phyloP scores from a whole-genome alignment of 1,284 basidiomycete genomes.

The Kwoniella shivajii region DNA sequence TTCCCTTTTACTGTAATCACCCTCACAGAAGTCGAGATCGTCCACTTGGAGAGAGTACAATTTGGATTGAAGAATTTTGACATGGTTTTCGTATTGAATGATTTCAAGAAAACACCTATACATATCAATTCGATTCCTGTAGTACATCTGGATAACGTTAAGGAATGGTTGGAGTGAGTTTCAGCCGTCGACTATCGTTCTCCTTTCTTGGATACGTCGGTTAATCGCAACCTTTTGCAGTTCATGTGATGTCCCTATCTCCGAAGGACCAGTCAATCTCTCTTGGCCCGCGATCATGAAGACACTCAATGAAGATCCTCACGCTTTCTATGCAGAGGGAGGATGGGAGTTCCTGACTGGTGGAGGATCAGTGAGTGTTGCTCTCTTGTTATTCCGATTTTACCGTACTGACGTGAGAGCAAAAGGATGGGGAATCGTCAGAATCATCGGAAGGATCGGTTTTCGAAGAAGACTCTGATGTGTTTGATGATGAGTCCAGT shows the following conservation, averaged over 20 bases:
- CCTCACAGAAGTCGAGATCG: constrained; percentile 91
- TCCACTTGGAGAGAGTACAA: constrained; percentile 95
- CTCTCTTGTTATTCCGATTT: constrained; percentile 10
- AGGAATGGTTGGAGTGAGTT: constrained; percentile 95
- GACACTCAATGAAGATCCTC: constrained; percentile 91
- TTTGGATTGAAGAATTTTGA: constrained; percentile 97
- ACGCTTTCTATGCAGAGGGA: constrained; percentile 93
- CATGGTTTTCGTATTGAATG: constrained; percentile 93
- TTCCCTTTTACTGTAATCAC: constrained; percentile 96
- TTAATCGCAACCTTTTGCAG: constrained; percentile 54
- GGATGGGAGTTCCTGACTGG: constrained; percentile 92
- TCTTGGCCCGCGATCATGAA: constrained; percentile 99
- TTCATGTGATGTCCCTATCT: constrained; percentile 93
- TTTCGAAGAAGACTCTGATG: constrained; percentile 61
- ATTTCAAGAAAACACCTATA: constrained; percentile 87
- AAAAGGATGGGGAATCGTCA: constrained; percentile 64
- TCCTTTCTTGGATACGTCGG: not conserved
- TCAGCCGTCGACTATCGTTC: not conserved
- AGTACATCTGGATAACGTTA: constrained; percentile 87
- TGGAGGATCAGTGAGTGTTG: constrained; percentile 64
- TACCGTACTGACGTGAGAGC: constrained; percentile 8
- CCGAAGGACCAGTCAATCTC: constrained; percentile 94
- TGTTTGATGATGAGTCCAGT: constrained; percentile 32
- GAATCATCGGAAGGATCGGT: constrained; percentile 75
- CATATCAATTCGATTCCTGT: constrained; percentile 97